These are phyloP conservation scores for Xylaria palmicola DNA, from an alignment of 495 filamentous ascomycete species.

Conservation along the genomic window DNA sequence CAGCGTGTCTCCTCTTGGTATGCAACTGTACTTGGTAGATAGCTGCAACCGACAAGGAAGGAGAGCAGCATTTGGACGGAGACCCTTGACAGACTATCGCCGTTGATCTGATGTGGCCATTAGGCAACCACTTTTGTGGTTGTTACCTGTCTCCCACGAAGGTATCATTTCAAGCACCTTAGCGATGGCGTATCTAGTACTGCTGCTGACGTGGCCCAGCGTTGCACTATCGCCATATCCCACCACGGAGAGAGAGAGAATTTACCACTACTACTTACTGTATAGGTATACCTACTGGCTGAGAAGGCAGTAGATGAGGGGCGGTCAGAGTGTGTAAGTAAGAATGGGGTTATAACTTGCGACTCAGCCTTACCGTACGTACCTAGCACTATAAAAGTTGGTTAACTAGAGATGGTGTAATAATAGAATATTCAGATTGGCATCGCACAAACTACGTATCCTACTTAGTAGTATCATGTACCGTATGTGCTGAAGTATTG, in stretches of 20 bases:
- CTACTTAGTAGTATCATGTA: background rate
- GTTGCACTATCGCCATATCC: too few species aligned
- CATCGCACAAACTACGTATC: background rate
- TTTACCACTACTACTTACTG: too few species aligned
- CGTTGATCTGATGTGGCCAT: conserved; percentile 1
- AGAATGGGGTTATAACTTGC: background rate
- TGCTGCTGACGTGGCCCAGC: too few species aligned
- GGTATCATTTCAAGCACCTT: too few species aligned
- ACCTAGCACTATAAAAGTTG: background rate
- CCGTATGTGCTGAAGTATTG: background rate
- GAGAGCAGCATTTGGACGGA: background rate
- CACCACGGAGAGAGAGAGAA: too few species aligned
- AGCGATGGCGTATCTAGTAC: too few species aligned
- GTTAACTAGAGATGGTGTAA: conserved; percentile 1
- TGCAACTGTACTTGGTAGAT: background rate
- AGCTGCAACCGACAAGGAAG: background rate
- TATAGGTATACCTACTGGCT: too few species aligned
- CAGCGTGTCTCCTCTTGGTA: background rate
- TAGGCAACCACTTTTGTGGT: background rate
- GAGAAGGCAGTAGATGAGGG: background rate
- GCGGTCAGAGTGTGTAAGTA: background rate
- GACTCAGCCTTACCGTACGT: conserved; percentile 7
- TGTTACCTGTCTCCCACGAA: background rate
- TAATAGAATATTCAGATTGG: background rate
- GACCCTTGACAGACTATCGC: background rate